A percentile compares a stretch with the other conserved stretches of the same genome.
Evolutionary conservation across 306 rosid species (phyloP).

Genomic region (Betula pendula): DNA sequence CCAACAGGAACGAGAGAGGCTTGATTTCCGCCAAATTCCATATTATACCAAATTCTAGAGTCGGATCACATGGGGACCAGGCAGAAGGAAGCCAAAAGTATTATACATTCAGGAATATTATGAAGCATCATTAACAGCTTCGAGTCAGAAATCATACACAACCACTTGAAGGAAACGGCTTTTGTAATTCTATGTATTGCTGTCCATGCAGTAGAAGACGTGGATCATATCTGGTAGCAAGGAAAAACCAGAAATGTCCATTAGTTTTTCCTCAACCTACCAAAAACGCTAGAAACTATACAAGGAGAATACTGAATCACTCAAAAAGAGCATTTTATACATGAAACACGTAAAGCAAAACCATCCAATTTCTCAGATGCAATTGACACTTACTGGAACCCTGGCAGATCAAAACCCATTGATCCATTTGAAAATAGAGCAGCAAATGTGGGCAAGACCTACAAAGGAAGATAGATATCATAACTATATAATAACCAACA

Average conservation of each 20-base stretch:
- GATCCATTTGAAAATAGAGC: conserved; percentile 46
- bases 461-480: conserved; percentile 20
- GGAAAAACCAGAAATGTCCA: conserved; percentile 10
- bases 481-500: not conserved
- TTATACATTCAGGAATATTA: conserved; percentile 10
- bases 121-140: conserved; percentile 26
- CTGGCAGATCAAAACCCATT: conserved; percentile 47
- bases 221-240: conserved; percentile 68
- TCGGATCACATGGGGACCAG: conserved; percentile 2
- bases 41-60: not conserved
- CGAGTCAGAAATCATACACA: conserved; percentile 54
- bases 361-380: conserved; percentile 16
- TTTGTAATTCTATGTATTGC: conserved; percentile 83
- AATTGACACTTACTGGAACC: conserved; percentile 69
- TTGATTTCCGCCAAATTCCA: not conserved
- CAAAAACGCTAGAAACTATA: conserved; percentile 10
- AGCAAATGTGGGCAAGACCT: conserved; percentile 94
- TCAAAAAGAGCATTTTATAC: conserved; percentile 1
- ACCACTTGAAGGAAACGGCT: conserved; percentile 75
- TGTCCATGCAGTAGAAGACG: conserved; percentile 90
- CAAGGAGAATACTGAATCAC: conserved; percentile 17
- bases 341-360: conserved; percentile 10
- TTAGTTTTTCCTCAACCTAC: not conserved
- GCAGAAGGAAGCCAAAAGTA: conserved; percentile 17
- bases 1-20: not conserved